Evolutionary conservation across 768 basidiomycete genomes (phyloP).

Genomic region (Aureoboletus auriporus): DNA sequence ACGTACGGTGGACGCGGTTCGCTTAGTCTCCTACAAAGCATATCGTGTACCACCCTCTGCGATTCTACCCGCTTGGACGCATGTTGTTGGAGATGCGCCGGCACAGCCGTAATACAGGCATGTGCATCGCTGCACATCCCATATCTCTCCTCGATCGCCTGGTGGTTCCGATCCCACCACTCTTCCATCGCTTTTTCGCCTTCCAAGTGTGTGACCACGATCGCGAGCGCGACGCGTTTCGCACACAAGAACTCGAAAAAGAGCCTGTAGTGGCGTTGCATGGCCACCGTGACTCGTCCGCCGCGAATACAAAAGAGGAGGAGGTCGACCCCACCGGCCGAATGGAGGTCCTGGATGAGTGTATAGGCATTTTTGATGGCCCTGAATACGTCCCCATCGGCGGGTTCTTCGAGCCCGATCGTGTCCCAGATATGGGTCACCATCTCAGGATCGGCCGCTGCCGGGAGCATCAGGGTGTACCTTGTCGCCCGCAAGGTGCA

Average conservation of each 20-base stretch:
- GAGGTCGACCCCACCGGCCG: conserved; percentile 10
- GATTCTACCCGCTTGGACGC: conserved; percentile 3
- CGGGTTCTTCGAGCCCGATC: conserved; percentile 10
- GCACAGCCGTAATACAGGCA: conserved; percentile 9
- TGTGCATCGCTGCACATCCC: conserved; percentile 3
- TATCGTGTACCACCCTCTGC: neutral
- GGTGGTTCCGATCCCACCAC: conserved; percentile 12
- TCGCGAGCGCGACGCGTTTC: conserved; percentile 6
- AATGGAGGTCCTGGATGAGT: conserved; percentile 1
- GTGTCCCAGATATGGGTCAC: neutral
- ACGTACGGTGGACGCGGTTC: neutral
- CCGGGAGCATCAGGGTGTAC: neutral
- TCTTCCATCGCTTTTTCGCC: conserved; percentile 3
- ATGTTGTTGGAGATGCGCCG: neutral
- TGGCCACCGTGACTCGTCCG: conserved; percentile 1
- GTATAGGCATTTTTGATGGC: conserved; percentile 10
- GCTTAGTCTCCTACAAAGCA: neutral
- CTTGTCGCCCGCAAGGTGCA: neutral
- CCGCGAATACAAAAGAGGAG: conserved; percentile 12
- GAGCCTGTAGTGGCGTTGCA: conserved; percentile 11
- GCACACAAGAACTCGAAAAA: conserved; percentile 12
- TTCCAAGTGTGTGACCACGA: conserved; percentile 12
- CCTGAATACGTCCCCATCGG: conserved; percentile 3
- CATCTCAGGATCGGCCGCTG: too few species aligned
- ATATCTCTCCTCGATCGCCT: neutral